These are phyloP conservation scores for Hippophae tibetana DNA, from an alignment of 306 rosid species.

Conservation along the genomic window DNA sequence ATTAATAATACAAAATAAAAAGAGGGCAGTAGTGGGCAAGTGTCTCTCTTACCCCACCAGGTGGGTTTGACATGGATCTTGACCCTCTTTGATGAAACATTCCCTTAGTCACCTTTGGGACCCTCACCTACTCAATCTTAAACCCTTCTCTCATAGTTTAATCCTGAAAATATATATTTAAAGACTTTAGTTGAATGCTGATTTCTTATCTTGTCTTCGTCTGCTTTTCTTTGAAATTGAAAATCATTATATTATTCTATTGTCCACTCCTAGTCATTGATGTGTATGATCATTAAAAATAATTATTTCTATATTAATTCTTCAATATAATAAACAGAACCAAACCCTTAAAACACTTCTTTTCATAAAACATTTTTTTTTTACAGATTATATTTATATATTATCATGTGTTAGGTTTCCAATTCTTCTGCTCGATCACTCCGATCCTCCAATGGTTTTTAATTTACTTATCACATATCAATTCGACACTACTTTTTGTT, in stretches of 20 bases:
- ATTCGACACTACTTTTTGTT: no score
- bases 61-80: slow-evolving; percentile 93
- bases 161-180: slow-evolving; percentile 46
- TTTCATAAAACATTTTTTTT: no score
- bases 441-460: no score
- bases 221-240: slow-evolving; percentile 11
- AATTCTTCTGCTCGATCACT: no score
- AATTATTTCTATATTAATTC: no score
- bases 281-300: no score
- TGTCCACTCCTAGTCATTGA: no score
- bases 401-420: no score
- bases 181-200: slow-evolving; percentile 43
- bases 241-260: slow-evolving; percentile 13
- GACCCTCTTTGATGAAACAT: slow-evolving; percentile 86
- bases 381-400: no score
- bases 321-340: no score
- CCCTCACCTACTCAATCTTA: slow-evolving; percentile 28
- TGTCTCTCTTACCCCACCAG: slow-evolving; percentile 32
- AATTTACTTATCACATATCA: no score
- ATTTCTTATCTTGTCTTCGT: slow-evolving; percentile 39
- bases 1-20: slow-evolving; percentile 47
- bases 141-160: slow-evolving; percentile 20
- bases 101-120: slow-evolving; percentile 34
- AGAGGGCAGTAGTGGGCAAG: not conserved
- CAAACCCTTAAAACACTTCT: no score